A percentile compares a stretch with the other conserved stretches of the same genome.
Evolutionary conservation across 2,329 filamentous ascomycete species (phyloP).

Genomic region (Colletotrichum filicis): DNA sequence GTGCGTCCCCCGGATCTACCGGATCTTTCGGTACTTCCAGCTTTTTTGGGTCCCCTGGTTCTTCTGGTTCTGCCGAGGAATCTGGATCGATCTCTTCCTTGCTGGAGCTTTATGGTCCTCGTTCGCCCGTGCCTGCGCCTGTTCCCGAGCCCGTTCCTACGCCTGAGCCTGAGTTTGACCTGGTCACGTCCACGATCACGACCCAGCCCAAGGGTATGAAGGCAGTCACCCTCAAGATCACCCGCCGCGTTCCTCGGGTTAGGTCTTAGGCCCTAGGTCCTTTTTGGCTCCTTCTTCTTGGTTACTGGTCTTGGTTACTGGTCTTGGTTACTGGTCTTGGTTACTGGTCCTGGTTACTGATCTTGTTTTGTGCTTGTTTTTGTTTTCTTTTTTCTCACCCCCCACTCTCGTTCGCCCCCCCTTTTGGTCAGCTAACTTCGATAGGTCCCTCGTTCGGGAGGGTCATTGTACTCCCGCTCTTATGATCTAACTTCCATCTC

Average conservation of each 20-base stretch:
- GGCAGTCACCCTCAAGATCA: neutral
- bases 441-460: neutral
- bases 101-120: neutral
- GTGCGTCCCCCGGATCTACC: neutral
- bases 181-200: neutral
- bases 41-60: neutral
- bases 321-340: too few relatives aligned
- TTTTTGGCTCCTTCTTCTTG: neutral
- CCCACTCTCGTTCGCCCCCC: neutral
- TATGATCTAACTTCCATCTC: neutral
- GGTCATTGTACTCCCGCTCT: neutral
- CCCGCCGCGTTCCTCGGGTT: neutral
- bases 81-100: neutral
- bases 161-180: neutral
- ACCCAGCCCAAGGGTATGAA: neutral
- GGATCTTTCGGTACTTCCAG: neutral
- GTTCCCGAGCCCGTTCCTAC: too few relatives aligned
- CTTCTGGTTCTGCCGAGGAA: neutral
- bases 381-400: neutral
- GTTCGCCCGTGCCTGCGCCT: neutral
- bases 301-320: neutral
- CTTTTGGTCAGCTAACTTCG: neutral
- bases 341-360: neutral
- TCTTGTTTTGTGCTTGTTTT: neutral
- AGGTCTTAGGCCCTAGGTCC: neutral